Evolutionary conservation across 768 basidiomycete species (phyloP).

Genomic region (Megacollybia marginata): DNA sequence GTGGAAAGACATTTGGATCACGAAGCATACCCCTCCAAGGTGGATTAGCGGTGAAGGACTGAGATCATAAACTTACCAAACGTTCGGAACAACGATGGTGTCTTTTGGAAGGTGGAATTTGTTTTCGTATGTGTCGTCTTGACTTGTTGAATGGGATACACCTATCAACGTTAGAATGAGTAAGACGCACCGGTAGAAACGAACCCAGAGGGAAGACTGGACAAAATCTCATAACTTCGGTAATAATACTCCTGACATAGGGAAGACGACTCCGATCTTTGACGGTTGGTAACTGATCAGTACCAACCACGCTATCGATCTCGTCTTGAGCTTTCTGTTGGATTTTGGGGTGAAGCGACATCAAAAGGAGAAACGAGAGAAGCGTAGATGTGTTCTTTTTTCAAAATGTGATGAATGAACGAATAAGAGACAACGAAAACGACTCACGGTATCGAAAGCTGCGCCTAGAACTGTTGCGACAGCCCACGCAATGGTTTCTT

Average conservation of each 20-base stretch:
- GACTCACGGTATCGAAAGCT: background rate
- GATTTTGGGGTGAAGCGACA: slow-evolving; percentile 6
- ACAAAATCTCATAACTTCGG: slow-evolving; percentile 12
- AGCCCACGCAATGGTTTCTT: background rate
- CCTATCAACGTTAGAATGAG: too few species aligned
- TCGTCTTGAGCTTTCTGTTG: background rate
- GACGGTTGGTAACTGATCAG: slow-evolving; percentile 12
- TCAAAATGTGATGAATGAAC: background rate
- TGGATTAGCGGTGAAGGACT: too few species aligned
- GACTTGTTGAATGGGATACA: too few species aligned
- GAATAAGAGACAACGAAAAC: background rate
- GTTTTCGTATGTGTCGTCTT: too few species aligned
- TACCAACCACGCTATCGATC: slow-evolving; percentile 7
- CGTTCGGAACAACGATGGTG: too few species aligned
- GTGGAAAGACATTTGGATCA: too few species aligned
- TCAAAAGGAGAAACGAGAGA: slow-evolving; percentile 10
- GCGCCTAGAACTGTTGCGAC: background rate
- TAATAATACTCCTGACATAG: slow-evolving; percentile 14
- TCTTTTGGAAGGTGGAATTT: too few species aligned
- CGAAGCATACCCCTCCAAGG: too few species aligned
- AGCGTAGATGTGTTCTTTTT: background rate
- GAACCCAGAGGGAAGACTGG: slow-evolving; percentile 11
- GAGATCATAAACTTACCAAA: too few species aligned
- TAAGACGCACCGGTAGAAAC: background rate
- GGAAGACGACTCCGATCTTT: slow-evolving; percentile 12